Evolutionary conservation across 352 stramenopile genomes (phyloP), one percentile per base, ranked within the genome.

Genomic region (Blastocystis sp.): DNA sequence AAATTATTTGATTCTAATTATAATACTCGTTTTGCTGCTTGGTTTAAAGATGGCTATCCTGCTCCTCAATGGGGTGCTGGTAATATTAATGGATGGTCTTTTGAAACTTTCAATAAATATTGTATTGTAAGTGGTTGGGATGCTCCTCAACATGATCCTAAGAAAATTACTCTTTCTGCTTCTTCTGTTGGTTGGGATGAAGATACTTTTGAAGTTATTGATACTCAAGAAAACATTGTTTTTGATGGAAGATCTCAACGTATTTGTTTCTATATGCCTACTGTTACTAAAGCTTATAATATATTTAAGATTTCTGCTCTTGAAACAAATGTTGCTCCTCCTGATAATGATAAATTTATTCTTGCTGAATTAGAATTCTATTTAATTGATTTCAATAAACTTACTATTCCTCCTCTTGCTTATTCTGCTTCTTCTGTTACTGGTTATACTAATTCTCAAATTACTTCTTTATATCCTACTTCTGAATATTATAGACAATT

Each of bases 211-310:
- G 27, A 16, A 1, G 4, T 30, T 36, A 37, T 62, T n/a, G n/a
- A n/a, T n/a, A n/a, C n/a, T n/a, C n/a, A n/a, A n/a, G n/a, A n/a
- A n/a, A n/a, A n/a, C n/a, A n/a, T n/a, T n/a, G n/a, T n/a, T n/a
- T n/a, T n/a, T n/a, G n/a, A n/a, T n/a, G n/a, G n/a, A n/a, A n/a
- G n/a, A n/a, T n/a, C n/a, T n/a, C n/a, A n/a, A n/a, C n/a, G n/a
- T n/a, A n/a, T 44, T 35, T 56, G 46, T 27, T 56, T 56, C 46
- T 56, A 56, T 21, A 56, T 56, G 46, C 16, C 46, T n/a, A 56
- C 9, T n/a, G 44, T 44, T 19, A 56, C 25, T 32, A 42, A 56
- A 35, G 46, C 46, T 9, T 56, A 44, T 19, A 2, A 11, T 16
- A 19, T 23, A 7, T 56, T 44, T 35, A 9, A n/a, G n/a, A n/a